Percentiles rank a stretch among this genome's conserved stretches.
Conservation (phyloP, 208 protist species). For the Naegleria fowleri region DNA sequence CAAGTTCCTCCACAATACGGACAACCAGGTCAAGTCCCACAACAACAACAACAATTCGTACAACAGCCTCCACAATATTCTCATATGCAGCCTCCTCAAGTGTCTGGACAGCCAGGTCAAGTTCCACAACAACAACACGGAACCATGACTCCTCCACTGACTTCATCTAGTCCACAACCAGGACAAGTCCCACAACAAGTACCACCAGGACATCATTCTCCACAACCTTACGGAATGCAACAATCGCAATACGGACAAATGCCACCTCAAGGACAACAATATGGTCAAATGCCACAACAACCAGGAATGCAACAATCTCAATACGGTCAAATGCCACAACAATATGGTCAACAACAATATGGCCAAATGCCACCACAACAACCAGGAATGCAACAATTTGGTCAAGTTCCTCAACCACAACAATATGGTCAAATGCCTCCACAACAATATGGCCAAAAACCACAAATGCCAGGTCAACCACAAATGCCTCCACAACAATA, state of each 20-base stretch:
- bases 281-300: background rate
- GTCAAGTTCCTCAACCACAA: background rate
- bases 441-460: background rate
- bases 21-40: background rate
- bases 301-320: background rate
- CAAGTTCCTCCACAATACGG: background rate
- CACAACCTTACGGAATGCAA: background rate
- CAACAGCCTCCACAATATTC: background rate
- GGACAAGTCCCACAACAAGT: background rate
- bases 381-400: constrained; percentile 10
- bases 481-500: background rate
- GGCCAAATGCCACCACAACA: background rate
- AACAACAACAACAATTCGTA: background rate
- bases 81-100: background rate
- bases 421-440: background rate
- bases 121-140: background rate
- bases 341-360: background rate
- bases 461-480: background rate
- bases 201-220: background rate
- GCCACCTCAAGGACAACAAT: background rate
- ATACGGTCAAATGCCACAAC: background rate
- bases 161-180: background rate
- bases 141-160: too few relatives aligned
- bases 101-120: background rate
- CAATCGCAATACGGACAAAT: background rate